A percentile compares a stretch with the other conserved stretches of the same genome.
Evolutionary conservation across 2,329 filamentous ascomycete genomes (phyloP).

Genomic region (Hypomyces perniciosus): DNA sequence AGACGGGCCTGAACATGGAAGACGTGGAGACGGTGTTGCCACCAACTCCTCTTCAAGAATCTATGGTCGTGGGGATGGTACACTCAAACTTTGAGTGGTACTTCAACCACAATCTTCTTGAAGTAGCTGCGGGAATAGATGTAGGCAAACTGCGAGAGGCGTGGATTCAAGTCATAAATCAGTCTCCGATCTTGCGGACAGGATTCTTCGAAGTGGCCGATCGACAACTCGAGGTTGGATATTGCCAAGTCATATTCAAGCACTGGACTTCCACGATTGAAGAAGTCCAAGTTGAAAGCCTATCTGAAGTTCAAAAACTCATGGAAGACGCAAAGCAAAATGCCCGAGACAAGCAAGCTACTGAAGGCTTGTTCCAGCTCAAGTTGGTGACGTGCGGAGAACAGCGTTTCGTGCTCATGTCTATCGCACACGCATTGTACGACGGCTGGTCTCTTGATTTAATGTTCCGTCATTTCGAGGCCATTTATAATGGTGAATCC

Average conservation of each 20-base stretch:
- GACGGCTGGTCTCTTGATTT: conserved; percentile 79
- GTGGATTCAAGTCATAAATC: conserved; percentile 53
- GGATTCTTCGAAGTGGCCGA: conserved; percentile 63
- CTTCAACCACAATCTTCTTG: conserved; percentile 77
- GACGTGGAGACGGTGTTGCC: conserved; percentile 59
- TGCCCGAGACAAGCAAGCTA: conserved; percentile 33
- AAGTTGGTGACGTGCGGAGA: conserved; percentile 30
- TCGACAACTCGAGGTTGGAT: conserved; percentile 44
- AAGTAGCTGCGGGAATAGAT: conserved; percentile 51
- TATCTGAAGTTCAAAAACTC: conserved; percentile 30
- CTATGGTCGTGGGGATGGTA: conserved; percentile 78
- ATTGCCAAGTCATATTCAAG: conserved; percentile 43
- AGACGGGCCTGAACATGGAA: conserved; percentile 27
- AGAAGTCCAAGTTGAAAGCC: conserved; percentile 11
- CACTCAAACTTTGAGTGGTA: conserved; percentile 69
- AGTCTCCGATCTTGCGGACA: conserved; percentile 69
- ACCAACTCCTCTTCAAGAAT: conserved; percentile 77
- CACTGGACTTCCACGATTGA: conserved; percentile 16
- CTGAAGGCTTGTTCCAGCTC: conserved; percentile 43
- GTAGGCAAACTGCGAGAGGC: conserved; percentile 50
- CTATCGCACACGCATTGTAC: conserved; percentile 81
- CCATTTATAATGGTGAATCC: conserved; percentile 51
- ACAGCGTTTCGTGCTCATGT: conserved; percentile 50
- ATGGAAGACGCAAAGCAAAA: conserved; percentile 31
- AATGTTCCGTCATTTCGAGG: conserved; percentile 63